Evolutionary conservation across 2,329 filamentous ascomycete genomes (phyloP).

Genomic region (Pezicula carpinea): DNA sequence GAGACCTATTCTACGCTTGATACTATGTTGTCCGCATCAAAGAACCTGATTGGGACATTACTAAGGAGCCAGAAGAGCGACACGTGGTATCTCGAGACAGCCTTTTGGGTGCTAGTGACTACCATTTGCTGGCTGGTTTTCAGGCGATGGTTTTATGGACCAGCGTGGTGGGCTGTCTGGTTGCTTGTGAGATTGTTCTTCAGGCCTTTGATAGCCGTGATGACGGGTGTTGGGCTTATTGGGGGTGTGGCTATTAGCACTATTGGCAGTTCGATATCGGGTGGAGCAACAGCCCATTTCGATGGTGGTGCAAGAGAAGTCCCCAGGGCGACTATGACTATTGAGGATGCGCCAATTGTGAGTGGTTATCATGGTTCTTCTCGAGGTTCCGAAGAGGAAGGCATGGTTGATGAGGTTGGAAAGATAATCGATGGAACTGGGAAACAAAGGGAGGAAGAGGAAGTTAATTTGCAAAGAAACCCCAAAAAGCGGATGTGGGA

Average conservation of each 20-base stretch:
- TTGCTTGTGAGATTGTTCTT: conserved; percentile 69
- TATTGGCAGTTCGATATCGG: not conserved
- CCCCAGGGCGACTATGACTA: conserved; percentile 6
- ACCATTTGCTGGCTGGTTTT: conserved; percentile 86
- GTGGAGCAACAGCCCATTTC: not conserved
- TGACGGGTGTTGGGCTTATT: conserved; percentile 44
- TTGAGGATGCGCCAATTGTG: conserved; percentile 37
- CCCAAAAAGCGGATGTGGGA: conserved; percentile 61
- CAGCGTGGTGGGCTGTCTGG: conserved; percentile 84
- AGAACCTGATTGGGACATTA: conserved; percentile 71
- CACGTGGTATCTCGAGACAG: conserved; percentile 93
- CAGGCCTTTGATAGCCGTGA: conserved; percentile 50
- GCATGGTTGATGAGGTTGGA: conserved; percentile 48
- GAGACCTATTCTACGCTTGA: conserved; percentile 80
- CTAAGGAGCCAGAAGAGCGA: conserved; percentile 90
- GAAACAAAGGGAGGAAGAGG: conserved; percentile 24
- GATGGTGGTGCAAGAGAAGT: conserved; percentile 19
- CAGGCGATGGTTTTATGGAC: conserved; percentile 79
- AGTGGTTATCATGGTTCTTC: conserved; percentile 37
- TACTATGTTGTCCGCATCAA: conserved; percentile 68
- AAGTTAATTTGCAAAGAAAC: conserved; percentile 37
- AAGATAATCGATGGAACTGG: conserved; percentile 43
- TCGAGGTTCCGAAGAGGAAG: conserved; percentile 21
- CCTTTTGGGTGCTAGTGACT: conserved; percentile 73
- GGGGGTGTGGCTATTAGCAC: conserved; percentile 21